These are phyloP conservation scores for Cytospora schulzeri DNA, from an alignment of 2,329 filamentous ascomycete genomes.

Conservation along the genomic window DNA sequence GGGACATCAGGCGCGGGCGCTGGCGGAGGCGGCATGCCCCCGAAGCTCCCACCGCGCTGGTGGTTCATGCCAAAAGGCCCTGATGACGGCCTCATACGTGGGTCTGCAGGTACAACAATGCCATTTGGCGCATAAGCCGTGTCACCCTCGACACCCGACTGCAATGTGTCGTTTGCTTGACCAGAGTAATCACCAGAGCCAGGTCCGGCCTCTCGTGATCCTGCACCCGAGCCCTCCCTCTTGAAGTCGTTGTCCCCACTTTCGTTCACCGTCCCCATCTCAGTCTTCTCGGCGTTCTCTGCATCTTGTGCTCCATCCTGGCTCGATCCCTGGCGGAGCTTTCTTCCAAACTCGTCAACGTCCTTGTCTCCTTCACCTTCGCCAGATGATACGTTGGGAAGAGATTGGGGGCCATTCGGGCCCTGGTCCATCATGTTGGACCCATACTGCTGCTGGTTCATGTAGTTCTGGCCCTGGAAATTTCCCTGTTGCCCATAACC, in stretches of 20 bases:
- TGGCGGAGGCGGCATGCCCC: conserved; percentile 28
- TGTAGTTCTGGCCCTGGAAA: conserved; percentile 35
- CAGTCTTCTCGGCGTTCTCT: conserved; percentile 25
- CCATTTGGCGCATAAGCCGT: conserved; percentile 14
- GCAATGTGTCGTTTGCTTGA: conserved; percentile 5
- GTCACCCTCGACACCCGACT: conserved; percentile 17
- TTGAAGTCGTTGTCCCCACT: conserved; percentile 17
- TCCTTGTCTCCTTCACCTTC: conserved; percentile 27
- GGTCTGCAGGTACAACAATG: conserved; percentile 23
- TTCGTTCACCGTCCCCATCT: conserved; percentile 13
- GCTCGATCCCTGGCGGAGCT: conserved; percentile 31
- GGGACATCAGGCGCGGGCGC: conserved; percentile 47
- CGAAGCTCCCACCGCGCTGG: conserved; percentile 25
- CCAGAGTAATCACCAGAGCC: conserved; percentile 2
- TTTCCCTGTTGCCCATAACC: conserved; percentile 42
- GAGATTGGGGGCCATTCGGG: conserved; percentile 14
- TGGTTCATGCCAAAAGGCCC: conserved; percentile 20
- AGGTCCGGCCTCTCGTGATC: neutral
- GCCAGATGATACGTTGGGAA: conserved; percentile 20
- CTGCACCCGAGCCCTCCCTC: conserved; percentile 12
- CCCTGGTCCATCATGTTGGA: conserved; percentile 27
- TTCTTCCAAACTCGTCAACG: conserved; percentile 38
- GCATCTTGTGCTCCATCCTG: conserved; percentile 17
- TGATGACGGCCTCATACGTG: conserved; percentile 25
- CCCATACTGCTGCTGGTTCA: conserved; percentile 32